A percentile compares a stretch with the other conserved stretches of the same genome.
These are phyloP conservation scores for Ramularia endophylla DNA, from an alignment of 2,329 filamentous ascomycete species.

Conservation along the genomic window DNA sequence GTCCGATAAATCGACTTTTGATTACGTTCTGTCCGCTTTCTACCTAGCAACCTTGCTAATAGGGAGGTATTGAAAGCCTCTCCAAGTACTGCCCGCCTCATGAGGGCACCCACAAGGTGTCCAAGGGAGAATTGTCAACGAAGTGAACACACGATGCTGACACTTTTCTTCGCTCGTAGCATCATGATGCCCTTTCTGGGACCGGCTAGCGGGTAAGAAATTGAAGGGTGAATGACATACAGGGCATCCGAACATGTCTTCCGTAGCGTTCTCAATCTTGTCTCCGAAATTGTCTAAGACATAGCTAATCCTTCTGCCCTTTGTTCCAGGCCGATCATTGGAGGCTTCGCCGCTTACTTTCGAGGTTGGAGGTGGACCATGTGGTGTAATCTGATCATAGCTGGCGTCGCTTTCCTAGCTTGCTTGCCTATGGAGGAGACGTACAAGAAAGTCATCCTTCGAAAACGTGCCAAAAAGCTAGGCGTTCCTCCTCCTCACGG, in stretches of 20 bases:
- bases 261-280: neutral
- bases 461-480: conserved; percentile 30
- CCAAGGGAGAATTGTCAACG: no score
- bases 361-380: conserved; percentile 40
- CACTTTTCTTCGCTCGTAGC: no score
- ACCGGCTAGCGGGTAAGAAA: conserved; percentile 26
- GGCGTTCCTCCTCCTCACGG: conserved; percentile 23
- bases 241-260: neutral
- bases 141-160: no score
- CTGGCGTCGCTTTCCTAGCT: conserved; percentile 31
- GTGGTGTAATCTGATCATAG: conserved; percentile 41
- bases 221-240: conserved; percentile 20
- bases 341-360: conserved; percentile 38
- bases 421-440: conserved; percentile 49
- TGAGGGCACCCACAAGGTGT: no score
- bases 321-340: conserved; percentile 34
- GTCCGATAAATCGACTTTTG: no score
- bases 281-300: no score
- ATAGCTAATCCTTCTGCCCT: neutral
- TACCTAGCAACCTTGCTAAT: no score
- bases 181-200: conserved; percentile 38
- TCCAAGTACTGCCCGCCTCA: no score
- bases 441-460: conserved; percentile 47
- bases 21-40: no score
- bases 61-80: no score